phyloP scores from a whole-genome alignment of 768 basidiomycete genomes.

The Lactarius pseudohatsudake region DNA sequence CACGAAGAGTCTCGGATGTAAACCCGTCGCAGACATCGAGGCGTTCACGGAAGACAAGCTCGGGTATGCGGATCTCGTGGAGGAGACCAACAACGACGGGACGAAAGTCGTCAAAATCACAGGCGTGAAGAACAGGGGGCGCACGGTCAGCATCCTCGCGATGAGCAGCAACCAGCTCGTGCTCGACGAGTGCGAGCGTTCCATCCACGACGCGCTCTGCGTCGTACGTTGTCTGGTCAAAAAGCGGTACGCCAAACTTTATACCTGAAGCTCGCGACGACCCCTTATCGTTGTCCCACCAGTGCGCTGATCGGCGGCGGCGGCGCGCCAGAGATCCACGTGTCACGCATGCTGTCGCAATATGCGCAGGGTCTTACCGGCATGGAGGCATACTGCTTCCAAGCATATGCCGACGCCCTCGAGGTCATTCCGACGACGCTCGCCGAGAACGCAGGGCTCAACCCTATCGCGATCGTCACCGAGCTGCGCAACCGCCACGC shows the following conservation, averaged over 20 bases:
- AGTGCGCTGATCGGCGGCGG: conserved; percentile 95
- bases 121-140: conserved; percentile 91
- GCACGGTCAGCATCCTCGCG: conserved; percentile 93
- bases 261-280: not conserved
- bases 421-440: conserved; percentile 98
- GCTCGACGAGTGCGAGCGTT: conserved; percentile 95
- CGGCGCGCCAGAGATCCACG: conserved; percentile 97
- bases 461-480: conserved; percentile 97
- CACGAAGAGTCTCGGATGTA: conserved; percentile 90
- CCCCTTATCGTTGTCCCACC: not conserved
- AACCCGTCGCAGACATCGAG: conserved; percentile 96
- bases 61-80: conserved; percentile 93
- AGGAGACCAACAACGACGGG: conserved; percentile 78
- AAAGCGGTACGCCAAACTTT: conserved; percentile 67
- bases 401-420: conserved; percentile 95
- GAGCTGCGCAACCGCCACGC: conserved; percentile 97
- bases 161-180: conserved; percentile 93
- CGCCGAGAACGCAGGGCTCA: conserved; percentile 97
- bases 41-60: conserved; percentile 98
- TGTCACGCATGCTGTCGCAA: conserved; percentile 87
- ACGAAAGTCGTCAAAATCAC: conserved; percentile 93
- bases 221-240: conserved; percentile 98
- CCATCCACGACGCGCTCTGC: conserved; percentile 97
- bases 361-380: conserved; percentile 92
- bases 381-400: conserved; percentile 99